Base-by-base conservation (phyloP, 805 yeast species). In the Maudiozyma saulgeensis region DNA sequence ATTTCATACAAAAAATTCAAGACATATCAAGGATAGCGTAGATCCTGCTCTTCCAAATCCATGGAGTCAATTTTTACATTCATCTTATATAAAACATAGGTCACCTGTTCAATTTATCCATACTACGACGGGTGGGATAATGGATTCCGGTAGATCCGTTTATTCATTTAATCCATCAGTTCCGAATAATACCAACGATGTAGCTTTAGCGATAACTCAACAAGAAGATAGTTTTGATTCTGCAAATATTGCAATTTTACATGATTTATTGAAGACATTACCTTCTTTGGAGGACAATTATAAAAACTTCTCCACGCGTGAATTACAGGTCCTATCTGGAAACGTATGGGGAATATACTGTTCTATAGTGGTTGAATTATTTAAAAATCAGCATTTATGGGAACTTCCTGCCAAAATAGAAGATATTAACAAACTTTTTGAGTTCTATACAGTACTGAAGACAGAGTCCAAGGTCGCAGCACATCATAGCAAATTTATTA, bases 321-420 rank as follows among this genome's bases (percentile, higher is more conserved):
- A 66, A 46, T 50, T 62, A 25, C 58, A 60, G 23, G 57, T 63
- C 1, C 46, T 66, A 19, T 55, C 61, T 39, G 61, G 60, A 8
- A 64, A 64, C 38, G 56, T 64, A 16, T 64, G 68, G 68, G 61
- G 63, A 4, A 62, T 63, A 2, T 61, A 55, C 47, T 61, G 68
- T 46, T 57, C 58, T 41, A 56, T 61, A 0, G 57, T 57, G 2
- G 49, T 60, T 16, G 64, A 63, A 38, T 49, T 64, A 23, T 64
- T 64, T 47, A 63, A 60, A 44, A 59, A 54, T 35, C 58, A 56
- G 45, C 54, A 63, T 38, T 46, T 63, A 19, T 64, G 68, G 68
- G 60, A 63, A 46, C 48, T 64, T 23, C 62, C 62, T 8, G 64
- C 62, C 1, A 64, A 64, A 51, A 58, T 64, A 26, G 68, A 64